Evolutionary conservation across 2,329 filamentous ascomycete species (phyloP).

Genomic region (Teratosphaeria nubilosa): DNA sequence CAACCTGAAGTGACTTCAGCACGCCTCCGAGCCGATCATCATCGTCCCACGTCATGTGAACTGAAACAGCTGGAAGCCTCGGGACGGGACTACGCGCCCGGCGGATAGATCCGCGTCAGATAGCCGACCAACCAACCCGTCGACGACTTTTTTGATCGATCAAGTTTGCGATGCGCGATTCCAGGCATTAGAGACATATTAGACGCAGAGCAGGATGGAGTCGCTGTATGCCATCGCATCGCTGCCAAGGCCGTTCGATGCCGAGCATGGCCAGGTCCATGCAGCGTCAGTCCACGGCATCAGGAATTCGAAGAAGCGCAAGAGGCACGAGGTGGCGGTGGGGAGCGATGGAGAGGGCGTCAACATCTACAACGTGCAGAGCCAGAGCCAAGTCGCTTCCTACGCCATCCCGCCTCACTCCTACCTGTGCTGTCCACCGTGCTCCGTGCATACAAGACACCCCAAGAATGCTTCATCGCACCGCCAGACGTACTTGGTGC

Average conservation of each 20-base stretch:
- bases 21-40: not conserved
- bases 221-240: conserved; percentile 32
- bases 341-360: conserved; percentile 52
- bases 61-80: no score
- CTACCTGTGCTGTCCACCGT: conserved; percentile 47
- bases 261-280: conserved; percentile 29
- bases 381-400: conserved; percentile 49
- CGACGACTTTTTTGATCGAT: not conserved
- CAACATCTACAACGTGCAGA: conserved; percentile 55
- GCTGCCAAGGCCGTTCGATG: conserved; percentile 34
- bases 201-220: conserved; percentile 19
- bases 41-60: not conserved
- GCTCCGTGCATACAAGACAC: conserved; percentile 46
- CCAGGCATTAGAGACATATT: no score
- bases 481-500: conserved; percentile 48
- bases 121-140: no score
- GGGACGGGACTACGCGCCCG: not conserved
- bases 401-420: conserved; percentile 53
- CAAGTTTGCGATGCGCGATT: no score
- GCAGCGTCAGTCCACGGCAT: conserved; percentile 44
- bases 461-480: conserved; percentile 33
- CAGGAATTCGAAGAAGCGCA: conserved; percentile 47
- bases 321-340: conserved; percentile 51
- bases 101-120: not conserved
- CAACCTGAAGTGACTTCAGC: not conserved